Evolutionary conservation across 805 yeast genomes (phyloP), one percentile per base, ranked within the genome.

Genomic region (Saccharomycopsis sp.): DNA sequence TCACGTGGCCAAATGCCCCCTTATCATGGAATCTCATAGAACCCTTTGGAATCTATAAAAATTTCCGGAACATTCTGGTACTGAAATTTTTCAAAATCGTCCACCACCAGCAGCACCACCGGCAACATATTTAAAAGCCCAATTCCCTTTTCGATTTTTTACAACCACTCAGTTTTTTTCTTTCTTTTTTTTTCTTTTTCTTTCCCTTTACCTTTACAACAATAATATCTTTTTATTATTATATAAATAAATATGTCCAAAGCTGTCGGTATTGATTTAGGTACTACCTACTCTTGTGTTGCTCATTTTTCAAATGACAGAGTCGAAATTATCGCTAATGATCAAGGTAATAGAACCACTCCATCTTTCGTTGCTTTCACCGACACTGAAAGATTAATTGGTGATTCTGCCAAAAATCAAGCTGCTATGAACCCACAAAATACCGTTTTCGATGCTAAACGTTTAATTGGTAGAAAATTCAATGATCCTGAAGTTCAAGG

Each of bases 321-420:
- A 64, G 97, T 89, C 43, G 97, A 89, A 70, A 89, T 88, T 67
- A 85, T 88, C 63, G 96, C 97, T 60, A 88, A 88, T 66, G 97
- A 89, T 68, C 97, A 88, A 75, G 97, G 97, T 80, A 88, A 88
- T 79, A 86, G 97, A 77, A 88, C 89, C 50, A 89, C 97, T 47
- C 96, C 97, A 47, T 89, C 96, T 26, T 89, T 83, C 64, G 97
- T 89, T 46, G 96, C 96, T 35, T 88, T 88, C 74, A 85, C 95
- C 44, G 93, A 84, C 56, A 77, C 84, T 45, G 97, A 88, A 74
- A 81, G 96, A 71, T 74, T 87, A 60, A 85, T 87, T 61, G 96
- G 96, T 71, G 96, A 87, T 66, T 90, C 96, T 56, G 97, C 96
- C 54, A 88, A 88, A 81, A 88, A 89, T 70, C 97, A 88, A 72